Evolutionary conservation across 2,329 filamentous ascomycete species (phyloP).

Genomic region (Calonectria pteridis): DNA sequence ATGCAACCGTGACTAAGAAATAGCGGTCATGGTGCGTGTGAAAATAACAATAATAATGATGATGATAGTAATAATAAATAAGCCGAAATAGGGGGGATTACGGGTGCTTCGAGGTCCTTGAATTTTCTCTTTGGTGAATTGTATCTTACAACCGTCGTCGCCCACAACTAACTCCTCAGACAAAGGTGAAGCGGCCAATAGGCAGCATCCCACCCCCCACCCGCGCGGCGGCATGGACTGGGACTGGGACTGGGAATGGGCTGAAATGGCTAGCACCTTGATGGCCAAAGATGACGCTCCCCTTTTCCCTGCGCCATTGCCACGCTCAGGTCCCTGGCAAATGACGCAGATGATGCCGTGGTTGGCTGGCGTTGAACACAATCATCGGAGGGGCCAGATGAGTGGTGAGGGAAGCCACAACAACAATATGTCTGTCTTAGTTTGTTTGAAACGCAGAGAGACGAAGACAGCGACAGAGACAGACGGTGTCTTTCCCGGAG

Average conservation of each 20-base stretch:
- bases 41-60: background rate
- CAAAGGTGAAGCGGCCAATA: background rate
- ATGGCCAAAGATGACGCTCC: conserved; percentile 28
- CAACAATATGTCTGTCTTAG: background rate
- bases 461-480: background rate
- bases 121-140: background rate
- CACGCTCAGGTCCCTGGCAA: conserved; percentile 29
- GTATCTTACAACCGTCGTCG: background rate
- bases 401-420: background rate
- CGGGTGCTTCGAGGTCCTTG: background rate
- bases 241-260: conserved; percentile 8
- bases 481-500: background rate
- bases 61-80: no score
- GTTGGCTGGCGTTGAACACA: background rate
- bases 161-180: background rate
- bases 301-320: conserved; percentile 15
- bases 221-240: background rate
- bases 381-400: background rate
- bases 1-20: background rate
- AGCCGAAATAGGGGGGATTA: background rate
- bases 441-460: background rate
- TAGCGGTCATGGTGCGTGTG: background rate
- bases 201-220: background rate
- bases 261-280: conserved; percentile 33
- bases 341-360: background rate